phyloP scores from a whole-genome alignment of 805 yeast species.

The Metschnikowia similis region DNA sequence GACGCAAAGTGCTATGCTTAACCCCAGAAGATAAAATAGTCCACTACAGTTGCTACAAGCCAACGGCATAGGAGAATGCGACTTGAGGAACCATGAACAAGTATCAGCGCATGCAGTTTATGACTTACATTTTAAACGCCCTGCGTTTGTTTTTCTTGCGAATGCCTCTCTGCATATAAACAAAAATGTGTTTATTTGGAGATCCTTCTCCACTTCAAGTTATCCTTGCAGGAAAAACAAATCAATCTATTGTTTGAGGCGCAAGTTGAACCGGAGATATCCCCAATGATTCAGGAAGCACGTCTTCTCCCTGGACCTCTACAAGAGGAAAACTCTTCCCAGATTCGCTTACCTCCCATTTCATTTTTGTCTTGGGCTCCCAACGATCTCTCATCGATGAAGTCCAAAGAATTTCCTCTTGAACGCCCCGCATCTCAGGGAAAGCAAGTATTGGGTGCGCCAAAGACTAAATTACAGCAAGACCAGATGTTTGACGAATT shows the following conservation, averaged over 20 bases:
- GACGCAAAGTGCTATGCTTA: slow-evolving; percentile 50
- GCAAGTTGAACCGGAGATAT: background rate
- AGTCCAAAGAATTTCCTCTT: background rate
- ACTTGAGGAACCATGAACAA: background rate
- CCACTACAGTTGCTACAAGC: slow-evolving; percentile 52
- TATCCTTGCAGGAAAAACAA: slow-evolving; percentile 1
- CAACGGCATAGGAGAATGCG: background rate
- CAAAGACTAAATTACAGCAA: background rate
- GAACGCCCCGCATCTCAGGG: background rate
- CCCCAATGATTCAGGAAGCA: background rate
- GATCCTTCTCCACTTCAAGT: slow-evolving; percentile 3
- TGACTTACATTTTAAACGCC: slow-evolving; percentile 3
- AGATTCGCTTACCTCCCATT: slow-evolving; percentile 24
- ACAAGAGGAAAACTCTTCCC: background rate
- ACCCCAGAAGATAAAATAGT: slow-evolving; percentile 43
- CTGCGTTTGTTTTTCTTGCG: slow-evolving; percentile 3
- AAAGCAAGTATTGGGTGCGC: background rate
- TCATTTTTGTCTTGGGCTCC: slow-evolving; percentile 20
- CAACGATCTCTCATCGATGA: background rate
- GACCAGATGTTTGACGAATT: background rate
- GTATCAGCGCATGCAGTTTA: background rate
- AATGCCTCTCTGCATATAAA: slow-evolving; percentile 4
- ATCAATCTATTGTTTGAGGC: background rate
- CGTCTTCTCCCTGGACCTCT: background rate
- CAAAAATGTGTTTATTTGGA: slow-evolving; percentile 2